These are phyloP conservation scores for Mesotaenium endlicherianum DNA, from an alignment of 139 green algal species.

Conservation along the genomic window DNA sequence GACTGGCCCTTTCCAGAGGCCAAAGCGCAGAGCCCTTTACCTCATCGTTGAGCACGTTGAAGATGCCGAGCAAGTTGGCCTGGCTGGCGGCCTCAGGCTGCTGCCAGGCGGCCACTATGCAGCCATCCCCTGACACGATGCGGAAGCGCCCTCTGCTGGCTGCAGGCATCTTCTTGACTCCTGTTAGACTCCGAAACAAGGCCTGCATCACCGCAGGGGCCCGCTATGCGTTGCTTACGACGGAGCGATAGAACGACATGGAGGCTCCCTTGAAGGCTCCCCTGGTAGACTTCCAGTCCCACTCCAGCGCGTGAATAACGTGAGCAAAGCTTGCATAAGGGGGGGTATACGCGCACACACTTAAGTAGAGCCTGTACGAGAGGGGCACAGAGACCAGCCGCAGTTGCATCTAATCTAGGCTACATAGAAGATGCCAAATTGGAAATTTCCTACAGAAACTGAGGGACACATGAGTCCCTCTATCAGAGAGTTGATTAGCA, in stretches of 20 bases:
- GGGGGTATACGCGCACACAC: neutral
- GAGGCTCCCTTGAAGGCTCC: neutral
- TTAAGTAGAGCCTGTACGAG: neutral
- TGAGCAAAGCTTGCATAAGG: too few relatives aligned
- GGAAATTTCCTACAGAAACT: too few relatives aligned
- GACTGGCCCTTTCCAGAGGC: too few relatives aligned
- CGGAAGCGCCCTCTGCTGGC: neutral
- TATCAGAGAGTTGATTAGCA: too few relatives aligned
- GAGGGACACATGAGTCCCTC: too few relatives aligned
- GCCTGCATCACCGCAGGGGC: neutral
- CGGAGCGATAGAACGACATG: neutral
- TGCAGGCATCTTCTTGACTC: constrained; percentile 14
- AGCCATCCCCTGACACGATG: neutral
- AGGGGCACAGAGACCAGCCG: too few relatives aligned
- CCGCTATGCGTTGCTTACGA: neutral
- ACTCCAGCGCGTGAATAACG: too few relatives aligned
- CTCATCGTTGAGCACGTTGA: constrained; percentile 3
- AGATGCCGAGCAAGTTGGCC: constrained; percentile 11
- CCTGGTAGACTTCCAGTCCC: too few relatives aligned
- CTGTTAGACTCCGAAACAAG: neutral
- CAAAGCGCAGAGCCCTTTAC: too few relatives aligned
- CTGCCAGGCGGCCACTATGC: constrained; percentile 7
- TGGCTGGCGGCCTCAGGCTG: neutral
- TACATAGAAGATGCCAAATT: too few relatives aligned
- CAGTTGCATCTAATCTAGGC: too few relatives aligned